Evolutionary conservation across 108 stramenopile species (phyloP), one percentile per base, ranked within the genome.

Genomic region (Hondaea fermentalgiana): DNA sequence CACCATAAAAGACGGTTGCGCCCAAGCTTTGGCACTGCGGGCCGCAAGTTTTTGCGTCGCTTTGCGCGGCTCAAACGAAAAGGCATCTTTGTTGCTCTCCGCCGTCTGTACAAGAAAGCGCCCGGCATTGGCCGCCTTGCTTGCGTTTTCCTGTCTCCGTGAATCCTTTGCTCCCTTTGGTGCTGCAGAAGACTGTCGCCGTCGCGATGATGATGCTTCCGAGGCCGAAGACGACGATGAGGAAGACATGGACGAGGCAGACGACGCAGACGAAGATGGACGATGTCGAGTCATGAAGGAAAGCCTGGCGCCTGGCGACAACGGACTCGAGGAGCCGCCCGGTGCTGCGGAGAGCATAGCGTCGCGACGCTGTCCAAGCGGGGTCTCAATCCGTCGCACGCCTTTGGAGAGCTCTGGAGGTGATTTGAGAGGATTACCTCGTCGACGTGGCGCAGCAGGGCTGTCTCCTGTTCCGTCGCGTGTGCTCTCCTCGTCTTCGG

Each of bases 401-500:
- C 55, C 55, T 3, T 57, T 57, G 55, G 55, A 57, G 14, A 57
- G 55, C 55, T 83, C 76, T 23, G 51, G 51, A 8, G 76, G 76
- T 16, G 76, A 83, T 23, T 69, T 69, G n/a, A 53, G n/a, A 6
- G 76, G 51, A 83, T 21, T 53, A 6, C 55, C 55, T 8, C 45
- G 19, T 1, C 25, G 76, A 6, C 49, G 51, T 45, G 23, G 76
- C 10, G 17, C 6, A 12, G 10, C 51, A 72, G 23, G 17, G 49
- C 51, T 83, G n/a, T 83, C 51, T 16, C 19, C 23, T 53, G 45
- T 83, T 8, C 49, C 45, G 25, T 35, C 51, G 76, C 49, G 45
- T 6, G 51, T 53, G 51, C 76, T 83, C 28, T 83, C 76, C 76
- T 83, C 76, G 51, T 83, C 76, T 47, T 83, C 76, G 6, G 76